phyloP scores from a whole-genome alignment of 768 basidiomycete species.

The Lactarius sanguifluus region DNA sequence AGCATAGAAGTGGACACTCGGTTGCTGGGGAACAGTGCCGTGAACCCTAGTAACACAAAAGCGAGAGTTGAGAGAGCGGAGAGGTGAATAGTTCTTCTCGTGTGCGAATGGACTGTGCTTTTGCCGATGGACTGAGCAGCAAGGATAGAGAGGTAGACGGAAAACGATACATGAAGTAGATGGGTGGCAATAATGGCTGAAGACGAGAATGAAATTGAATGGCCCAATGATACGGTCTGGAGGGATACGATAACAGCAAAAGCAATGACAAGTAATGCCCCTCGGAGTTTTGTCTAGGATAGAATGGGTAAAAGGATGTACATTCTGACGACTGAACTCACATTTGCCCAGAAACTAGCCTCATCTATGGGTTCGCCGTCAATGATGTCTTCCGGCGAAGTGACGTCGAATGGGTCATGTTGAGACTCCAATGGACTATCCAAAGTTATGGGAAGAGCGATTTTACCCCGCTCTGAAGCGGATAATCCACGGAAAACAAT shows the following conservation, averaged over 20 bases:
- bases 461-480: conserved; percentile 47
- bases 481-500: conserved; percentile 44
- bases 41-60: conserved; percentile 43
- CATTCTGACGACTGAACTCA: conserved; percentile 33
- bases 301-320: neutral
- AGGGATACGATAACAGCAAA: conserved; percentile 49
- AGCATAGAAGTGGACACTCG: conserved; percentile 32
- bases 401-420: conserved; percentile 69
- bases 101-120: conserved; percentile 40
- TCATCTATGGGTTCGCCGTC: conserved; percentile 68
- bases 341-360: conserved; percentile 58
- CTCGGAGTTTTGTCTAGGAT: conserved; percentile 16
- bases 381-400: conserved; percentile 63
- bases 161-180: conserved; percentile 50
- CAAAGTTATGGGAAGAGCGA: conserved; percentile 46
- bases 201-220: conserved; percentile 41
- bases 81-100: conserved; percentile 55
- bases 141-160: conserved; percentile 59
- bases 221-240: conserved; percentile 56
- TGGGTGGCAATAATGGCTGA: conserved; percentile 39
- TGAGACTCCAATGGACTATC: conserved; percentile 32
- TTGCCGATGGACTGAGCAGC: conserved; percentile 50
- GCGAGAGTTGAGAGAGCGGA: conserved; percentile 55
- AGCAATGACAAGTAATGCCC: conserved; percentile 40
- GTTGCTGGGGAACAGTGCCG: conserved; percentile 57